Evolutionary conservation across 805 yeast genomes (phyloP).

Genomic region (Hermanozyma aechmeae): DNA sequence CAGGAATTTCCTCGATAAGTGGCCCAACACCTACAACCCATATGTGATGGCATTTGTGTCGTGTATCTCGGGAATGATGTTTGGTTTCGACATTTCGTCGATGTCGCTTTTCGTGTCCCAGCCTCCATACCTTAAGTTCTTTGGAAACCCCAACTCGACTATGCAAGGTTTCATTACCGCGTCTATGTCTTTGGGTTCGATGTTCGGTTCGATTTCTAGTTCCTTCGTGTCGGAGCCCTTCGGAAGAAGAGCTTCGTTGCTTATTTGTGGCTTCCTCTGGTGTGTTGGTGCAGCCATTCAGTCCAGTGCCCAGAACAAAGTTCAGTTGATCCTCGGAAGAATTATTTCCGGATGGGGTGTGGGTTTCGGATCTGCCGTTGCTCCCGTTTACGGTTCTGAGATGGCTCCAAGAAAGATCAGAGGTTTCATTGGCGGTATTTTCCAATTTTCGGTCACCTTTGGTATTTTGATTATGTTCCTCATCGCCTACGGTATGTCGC

Average conservation of each 20-base stretch:
- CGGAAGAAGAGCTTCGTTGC: conserved; percentile 11
- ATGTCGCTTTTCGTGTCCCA: conserved; percentile 56
- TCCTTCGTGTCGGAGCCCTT: conserved; percentile 10
- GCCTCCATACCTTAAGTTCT: conserved; percentile 38
- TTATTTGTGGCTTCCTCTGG: conserved; percentile 11
- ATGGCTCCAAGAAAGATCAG: conserved; percentile 11
- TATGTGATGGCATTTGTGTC: conserved; percentile 47
- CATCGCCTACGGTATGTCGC: conserved; percentile 10
- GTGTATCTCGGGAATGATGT: conserved; percentile 60
- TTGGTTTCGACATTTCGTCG: conserved; percentile 76
- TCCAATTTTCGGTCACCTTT: conserved; percentile 12
- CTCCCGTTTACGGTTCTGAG: conserved; percentile 12
- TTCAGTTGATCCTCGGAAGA: conserved; percentile 10
- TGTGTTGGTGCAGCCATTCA: conserved; percentile 11
- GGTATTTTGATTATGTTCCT: conserved; percentile 13
- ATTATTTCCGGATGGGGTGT: conserved; percentile 12
- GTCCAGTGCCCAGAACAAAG: conserved; percentile 9
- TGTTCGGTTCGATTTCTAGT: conserved; percentile 70
- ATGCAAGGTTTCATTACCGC: conserved; percentile 70
- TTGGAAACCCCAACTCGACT: conserved; percentile 44
- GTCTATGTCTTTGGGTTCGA: conserved; percentile 70
- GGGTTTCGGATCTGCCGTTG: conserved; percentile 13
- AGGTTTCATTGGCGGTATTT: conserved; percentile 12
- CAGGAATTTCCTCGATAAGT: conserved; percentile 1
- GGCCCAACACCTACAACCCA: conserved; percentile 43